phyloP scores from a whole-genome alignment of 805 yeast species.

The Dipodascus geniculatus region DNA sequence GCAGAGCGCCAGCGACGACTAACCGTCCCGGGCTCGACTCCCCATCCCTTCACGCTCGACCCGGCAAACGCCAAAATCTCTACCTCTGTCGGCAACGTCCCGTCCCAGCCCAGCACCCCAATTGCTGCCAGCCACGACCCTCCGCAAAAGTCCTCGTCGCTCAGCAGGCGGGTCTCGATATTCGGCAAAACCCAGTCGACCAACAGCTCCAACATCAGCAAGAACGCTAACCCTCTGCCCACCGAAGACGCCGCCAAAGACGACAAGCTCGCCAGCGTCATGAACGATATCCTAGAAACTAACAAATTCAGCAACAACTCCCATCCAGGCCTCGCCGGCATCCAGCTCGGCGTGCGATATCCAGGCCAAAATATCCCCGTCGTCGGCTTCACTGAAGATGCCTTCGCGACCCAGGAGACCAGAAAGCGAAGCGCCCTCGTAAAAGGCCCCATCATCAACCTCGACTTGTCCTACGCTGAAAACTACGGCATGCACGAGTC shows the following conservation, averaged over 20 bases:
- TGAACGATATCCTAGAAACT: constrained; percentile 5
- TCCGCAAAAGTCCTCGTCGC: not conserved
- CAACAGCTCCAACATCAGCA: constrained; percentile 22
- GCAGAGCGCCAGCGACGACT: constrained; percentile 27
- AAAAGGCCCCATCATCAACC: constrained; percentile 72
- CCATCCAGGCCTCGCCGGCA: constrained; percentile 20
- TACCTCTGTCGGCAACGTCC: constrained; percentile 6
- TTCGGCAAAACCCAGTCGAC: constrained; percentile 16
- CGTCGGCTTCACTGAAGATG: constrained; percentile 33
- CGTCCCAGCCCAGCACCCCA: not conserved
- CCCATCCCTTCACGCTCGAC: constrained; percentile 25
- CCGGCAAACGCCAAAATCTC: constrained; percentile 11
- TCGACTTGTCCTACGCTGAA: constrained; percentile 53
- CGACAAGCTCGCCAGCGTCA: constrained; percentile 10
- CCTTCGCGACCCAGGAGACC: constrained; percentile 46
- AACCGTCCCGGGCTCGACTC: constrained; percentile 22
- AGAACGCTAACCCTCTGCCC: constrained; percentile 22
- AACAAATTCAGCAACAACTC: constrained; percentile 4
- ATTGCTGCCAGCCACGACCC: too few relatives aligned
- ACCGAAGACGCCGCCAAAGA: constrained; percentile 12
- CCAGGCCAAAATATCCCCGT: constrained; percentile 35
- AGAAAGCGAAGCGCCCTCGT: constrained; percentile 68
- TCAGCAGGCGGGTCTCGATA: constrained; percentile 5
- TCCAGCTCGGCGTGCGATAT: constrained; percentile 27
- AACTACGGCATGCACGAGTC: constrained; percentile 40